Base-by-base conservation (phyloP, 345 rosid species). In the Rhodamnia rubescens region DNA sequence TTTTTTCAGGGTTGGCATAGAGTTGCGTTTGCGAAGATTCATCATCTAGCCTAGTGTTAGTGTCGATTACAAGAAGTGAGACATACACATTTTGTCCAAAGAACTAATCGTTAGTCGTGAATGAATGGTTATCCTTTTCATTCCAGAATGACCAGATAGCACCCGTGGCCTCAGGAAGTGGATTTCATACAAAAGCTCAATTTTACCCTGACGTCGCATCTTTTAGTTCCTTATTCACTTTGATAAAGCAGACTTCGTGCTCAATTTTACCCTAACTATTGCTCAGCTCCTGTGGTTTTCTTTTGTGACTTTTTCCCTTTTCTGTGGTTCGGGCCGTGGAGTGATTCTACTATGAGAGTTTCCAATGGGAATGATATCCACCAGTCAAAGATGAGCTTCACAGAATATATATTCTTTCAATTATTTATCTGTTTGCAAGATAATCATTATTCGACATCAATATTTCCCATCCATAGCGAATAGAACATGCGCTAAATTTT, bases 291-390 rank as follows among this genome's bases (percentile, higher is more conserved):
- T 50, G 21, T 74, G 32, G 80, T 40, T 55, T 26, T 84, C 54
- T 20, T 29, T n/a, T 7, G 7, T 24, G 3, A 78, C 36, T 44
- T 13, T 5, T 83, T 83, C 47, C 44, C 57, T n/a, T 44, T 4
- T 26, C 36, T 32, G 51, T 84, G n/a, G 26, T 42, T 86, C 5
- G 89, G 58, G 83, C 85, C 74, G 8, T 87, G 94, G 98, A 93
- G 89, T 61, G 88, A 89, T 74, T 78, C 88, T 82, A 87, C 7
- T 4, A 78, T n/a, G 74, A 92, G 90, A 86, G 83, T 50, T 12
- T 89, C 91, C 15, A 40, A 53, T 75, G 93, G 90, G 80, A 88
- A 88, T 53, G 93, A 85, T 83, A 84, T 84, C 89, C 85, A 87
- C 26, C 92, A 83, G 80, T 84, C 85, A 49, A 88, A 90, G 85